Evolutionary conservation across 805 yeast genomes (phyloP), one percentile per base, ranked within the genome.

Genomic region (Candida schatavii): DNA sequence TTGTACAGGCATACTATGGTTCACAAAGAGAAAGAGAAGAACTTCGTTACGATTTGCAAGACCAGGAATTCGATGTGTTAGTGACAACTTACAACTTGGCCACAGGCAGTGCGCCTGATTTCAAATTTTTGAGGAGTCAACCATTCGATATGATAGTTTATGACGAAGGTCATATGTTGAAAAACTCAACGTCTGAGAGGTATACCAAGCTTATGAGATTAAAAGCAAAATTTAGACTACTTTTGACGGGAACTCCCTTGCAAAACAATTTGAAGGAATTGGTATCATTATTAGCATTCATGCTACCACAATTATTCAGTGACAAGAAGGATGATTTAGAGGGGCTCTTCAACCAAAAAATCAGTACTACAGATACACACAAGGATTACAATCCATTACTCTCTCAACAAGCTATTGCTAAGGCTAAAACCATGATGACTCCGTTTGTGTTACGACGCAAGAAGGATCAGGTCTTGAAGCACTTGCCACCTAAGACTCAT

Each of bases 111-210:
- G 83, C 88, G 50, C 76, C 77, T 36, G 99, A 93, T 61, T 80
- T 81, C 52, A 77, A 83, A 22, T 93, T 93, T 56, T 71, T 93
- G 51, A 80, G 81, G 56, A 74, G 77, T 47, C 80, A 83, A 54
- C 73, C 78, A 18, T 93, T 93, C 62, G 88, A 93, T 60, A 87
- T 85, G 50, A 80, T 95, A 46, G 91, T 93, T 1, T 93, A 88
- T 57, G 99, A 93, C 62, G 99, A 93, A 70, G 99, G 99, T 2
- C 99, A 93, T 62, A 83, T 93, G 87, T 72, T 93, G 51, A 93
- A 93, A 60, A 93, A 93, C 62, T 85, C 96, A 2, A 72, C 77
- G 46, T 79, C 93, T 23, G 98, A 91, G 54, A 75, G 99, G 51
- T 93, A 91, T 59, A 73, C 69, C 46, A 91, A 89, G 62, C 72